Evolutionary conservation across 31 red algal species (phyloP).

Genomic region (Asparagopsis taxiformis): DNA sequence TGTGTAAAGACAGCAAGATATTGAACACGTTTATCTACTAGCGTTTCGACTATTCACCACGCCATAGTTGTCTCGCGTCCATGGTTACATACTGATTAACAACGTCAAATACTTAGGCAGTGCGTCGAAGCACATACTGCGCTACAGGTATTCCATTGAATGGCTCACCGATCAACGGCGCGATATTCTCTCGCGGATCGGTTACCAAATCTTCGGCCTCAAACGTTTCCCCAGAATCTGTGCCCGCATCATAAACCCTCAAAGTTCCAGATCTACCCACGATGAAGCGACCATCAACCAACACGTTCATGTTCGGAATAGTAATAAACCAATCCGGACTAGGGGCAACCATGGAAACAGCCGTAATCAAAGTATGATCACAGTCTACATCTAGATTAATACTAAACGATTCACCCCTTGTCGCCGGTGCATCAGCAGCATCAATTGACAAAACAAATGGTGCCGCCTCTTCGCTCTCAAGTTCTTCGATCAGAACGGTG

Average conservation of each 20-base stretch:
- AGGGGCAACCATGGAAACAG: conserved; percentile 19
- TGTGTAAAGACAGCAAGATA: too few species aligned
- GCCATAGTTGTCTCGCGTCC: too few species aligned
- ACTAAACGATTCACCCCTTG: neutral
- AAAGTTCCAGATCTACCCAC: neutral
- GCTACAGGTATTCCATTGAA: neutral
- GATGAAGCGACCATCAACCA: neutral
- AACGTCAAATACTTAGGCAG: neutral
- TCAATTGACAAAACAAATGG: conserved; percentile 1
- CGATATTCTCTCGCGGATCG: conserved; percentile 3
- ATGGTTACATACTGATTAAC: too few species aligned
- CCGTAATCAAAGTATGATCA: neutral
- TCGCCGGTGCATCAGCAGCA: neutral
- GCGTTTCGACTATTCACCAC: too few species aligned
- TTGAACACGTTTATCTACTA: too few species aligned
- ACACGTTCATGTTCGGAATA: conserved; percentile 3
- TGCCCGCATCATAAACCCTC: conserved; percentile 11
- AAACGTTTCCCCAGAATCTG: conserved; percentile 12
- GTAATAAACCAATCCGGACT: conserved; percentile 31
- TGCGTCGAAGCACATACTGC: neutral
- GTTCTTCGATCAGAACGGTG: neutral
- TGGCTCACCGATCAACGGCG: neutral
- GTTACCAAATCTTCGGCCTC: neutral
- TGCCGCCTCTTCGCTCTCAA: neutral
- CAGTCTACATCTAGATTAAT: neutral